Conservation (phyloP, 441 rosid genomes). For the Daphne laureola region DNA sequence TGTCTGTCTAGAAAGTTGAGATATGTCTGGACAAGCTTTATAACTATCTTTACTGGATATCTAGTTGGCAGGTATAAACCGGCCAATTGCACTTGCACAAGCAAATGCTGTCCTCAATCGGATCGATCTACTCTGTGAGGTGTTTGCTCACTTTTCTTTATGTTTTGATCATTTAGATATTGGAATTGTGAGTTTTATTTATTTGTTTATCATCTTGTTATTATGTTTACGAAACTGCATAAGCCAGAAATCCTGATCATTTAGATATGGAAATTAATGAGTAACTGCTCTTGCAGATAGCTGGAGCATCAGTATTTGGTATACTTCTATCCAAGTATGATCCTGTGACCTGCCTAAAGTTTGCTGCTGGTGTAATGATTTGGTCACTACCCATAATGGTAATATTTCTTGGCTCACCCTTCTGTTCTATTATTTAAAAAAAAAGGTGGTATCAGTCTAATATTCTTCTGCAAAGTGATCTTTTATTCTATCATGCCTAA, state of each 20-base stretch:
- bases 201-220: too few relatives aligned
- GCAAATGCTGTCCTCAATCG: conserved; percentile 90
- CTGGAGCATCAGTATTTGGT: conserved; percentile 79
- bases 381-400: conserved; percentile 77
- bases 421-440: not conserved
- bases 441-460: conserved; percentile 9
- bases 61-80: conserved; percentile 85
- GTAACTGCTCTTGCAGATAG: conserved; percentile 43
- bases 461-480: too few relatives aligned
- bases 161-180: conserved; percentile 8
- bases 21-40: conserved; percentile 8
- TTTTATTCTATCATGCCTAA: too few relatives aligned
- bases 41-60: conserved; percentile 6
- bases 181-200: not conserved
- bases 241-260: not conserved
- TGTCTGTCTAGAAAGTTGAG: conserved; percentile 13
- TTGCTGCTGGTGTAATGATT: conserved; percentile 63
- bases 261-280: not conserved
- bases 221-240: too few relatives aligned
- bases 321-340: conserved; percentile 70
- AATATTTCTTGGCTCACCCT: conserved; percentile 21
- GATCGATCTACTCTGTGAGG: conserved; percentile 90
- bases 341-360: conserved; percentile 77
- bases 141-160: conserved; percentile 15
- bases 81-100: conserved; percentile 84